Percentiles rank a stretch among this genome's conserved stretches.
phyloP scores from a whole-genome alignment of 1,284 basidiomycete species.

The Tilletia indica region DNA sequence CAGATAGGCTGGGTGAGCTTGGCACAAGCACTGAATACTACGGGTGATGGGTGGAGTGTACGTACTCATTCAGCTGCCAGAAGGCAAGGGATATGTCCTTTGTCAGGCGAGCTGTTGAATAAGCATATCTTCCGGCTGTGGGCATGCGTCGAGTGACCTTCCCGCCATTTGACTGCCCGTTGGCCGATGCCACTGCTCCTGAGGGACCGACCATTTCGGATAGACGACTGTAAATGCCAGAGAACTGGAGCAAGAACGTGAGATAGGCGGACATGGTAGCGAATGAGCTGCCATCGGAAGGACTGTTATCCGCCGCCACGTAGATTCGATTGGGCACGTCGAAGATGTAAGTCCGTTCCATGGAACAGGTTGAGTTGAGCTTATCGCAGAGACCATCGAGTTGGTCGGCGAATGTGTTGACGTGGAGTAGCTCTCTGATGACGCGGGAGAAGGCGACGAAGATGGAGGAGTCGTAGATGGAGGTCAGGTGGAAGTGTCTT shows the following conservation, averaged over 20 bases:
- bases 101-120: slow-evolving; percentile 1
- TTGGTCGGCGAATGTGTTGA: slow-evolving; percentile 7
- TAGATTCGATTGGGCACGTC: slow-evolving; percentile 78
- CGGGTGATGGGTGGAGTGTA: not conserved
- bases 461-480: slow-evolving; percentile 81
- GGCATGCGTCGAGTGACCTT: not conserved
- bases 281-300: slow-evolving; percentile 83
- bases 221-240: slow-evolving; percentile 66
- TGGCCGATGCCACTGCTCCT: not conserved
- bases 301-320: slow-evolving; percentile 86
- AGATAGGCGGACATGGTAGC: slow-evolving; percentile 88
- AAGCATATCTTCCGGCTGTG: not conserved
- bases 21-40: not conserved
- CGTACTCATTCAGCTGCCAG: slow-evolving; percentile 13
- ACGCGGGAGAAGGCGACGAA: slow-evolving; percentile 82
- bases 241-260: slow-evolving; percentile 79
- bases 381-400: slow-evolving; percentile 13
- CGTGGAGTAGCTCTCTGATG: slow-evolving; percentile 10
- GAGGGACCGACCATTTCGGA: not conserved
- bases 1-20: not conserved
- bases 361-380: not conserved
- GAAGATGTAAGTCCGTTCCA: slow-evolving; percentile 15
- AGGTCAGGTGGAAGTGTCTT: slow-evolving; percentile 74
- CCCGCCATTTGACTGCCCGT: not conserved
- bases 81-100: slow-evolving; percentile 17